A percentile compares a stretch with the other conserved stretches of the same genome.
These are phyloP conservation scores for Eucalyptus tenuipes DNA, from an alignment of 345 rosid genomes.

Conservation along the genomic window DNA sequence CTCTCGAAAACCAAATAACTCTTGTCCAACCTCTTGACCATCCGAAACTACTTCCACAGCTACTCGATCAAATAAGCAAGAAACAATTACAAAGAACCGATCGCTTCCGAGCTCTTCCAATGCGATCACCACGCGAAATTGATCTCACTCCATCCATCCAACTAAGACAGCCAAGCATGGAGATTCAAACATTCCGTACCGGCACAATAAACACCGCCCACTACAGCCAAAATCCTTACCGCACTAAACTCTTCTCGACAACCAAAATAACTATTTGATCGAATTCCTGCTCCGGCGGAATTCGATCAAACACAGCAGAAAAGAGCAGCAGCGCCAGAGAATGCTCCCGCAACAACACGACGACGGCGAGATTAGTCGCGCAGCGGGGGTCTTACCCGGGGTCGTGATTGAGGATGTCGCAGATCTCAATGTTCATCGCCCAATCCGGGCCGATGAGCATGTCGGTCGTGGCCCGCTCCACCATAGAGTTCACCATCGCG, in stretches of 20 bases:
- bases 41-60: neutral
- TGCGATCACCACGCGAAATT: neutral
- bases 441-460: conserved; percentile 99
- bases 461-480: conserved; percentile 98
- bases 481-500: conserved; percentile 95
- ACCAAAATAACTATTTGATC: neutral
- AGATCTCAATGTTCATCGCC: conserved; percentile 99
- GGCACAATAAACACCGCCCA: neutral
- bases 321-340: neutral
- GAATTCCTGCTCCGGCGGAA: neutral
- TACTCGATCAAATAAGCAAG: neutral
- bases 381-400: conserved; percentile 47
- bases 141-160: neutral
- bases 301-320: neutral
- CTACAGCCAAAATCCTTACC: neutral
- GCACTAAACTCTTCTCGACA: neutral
- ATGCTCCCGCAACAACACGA: neutral
- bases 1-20: neutral
- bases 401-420: conserved; percentile 91
- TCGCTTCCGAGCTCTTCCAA: neutral
- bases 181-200: neutral
- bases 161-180: neutral
- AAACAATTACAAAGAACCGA: neutral
- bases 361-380: neutral
- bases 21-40: neutral